Percentiles rank a stretch among this genome's conserved stretches.
phyloP scores from a whole-genome alignment of 139 green algal species.

The Micractinium sp. region DNA sequence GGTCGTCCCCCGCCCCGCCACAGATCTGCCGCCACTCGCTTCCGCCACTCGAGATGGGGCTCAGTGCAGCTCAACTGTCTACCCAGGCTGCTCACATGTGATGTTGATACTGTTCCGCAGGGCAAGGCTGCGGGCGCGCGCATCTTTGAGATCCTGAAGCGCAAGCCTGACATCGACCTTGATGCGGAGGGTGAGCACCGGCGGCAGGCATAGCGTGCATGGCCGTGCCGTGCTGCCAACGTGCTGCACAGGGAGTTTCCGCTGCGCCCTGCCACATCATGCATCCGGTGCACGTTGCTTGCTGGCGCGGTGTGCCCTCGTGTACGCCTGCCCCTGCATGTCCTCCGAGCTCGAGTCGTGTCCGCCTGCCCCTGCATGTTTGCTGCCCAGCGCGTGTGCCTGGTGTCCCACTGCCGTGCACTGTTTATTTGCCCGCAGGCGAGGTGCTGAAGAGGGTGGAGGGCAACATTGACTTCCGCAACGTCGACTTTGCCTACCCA shows the following conservation, averaged over 20 bases:
- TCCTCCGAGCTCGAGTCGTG: too few relatives aligned
- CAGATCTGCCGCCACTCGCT: too few relatives aligned
- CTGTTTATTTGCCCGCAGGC: slow-evolving; percentile 1
- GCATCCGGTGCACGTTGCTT: not conserved
- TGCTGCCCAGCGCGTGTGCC: not conserved
- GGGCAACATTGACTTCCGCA: slow-evolving; percentile 65
- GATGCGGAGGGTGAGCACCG: slow-evolving; percentile 24
- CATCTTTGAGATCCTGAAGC: slow-evolving; percentile 77
- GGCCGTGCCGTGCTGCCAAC: not conserved
- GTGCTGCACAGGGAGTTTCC: not conserved
- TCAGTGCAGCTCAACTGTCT: too few relatives aligned
- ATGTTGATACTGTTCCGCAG: slow-evolving; percentile 30
- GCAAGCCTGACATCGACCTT: slow-evolving; percentile 61
- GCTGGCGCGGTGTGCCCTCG: not conserved
- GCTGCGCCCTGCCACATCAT: too few relatives aligned
- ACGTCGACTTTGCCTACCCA: slow-evolving; percentile 86
- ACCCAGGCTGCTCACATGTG: not conserved
- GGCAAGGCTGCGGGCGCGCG: slow-evolving; percentile 56
- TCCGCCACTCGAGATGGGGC: too few relatives aligned
- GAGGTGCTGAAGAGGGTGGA: slow-evolving; percentile 29
- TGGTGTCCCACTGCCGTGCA: too few relatives aligned
- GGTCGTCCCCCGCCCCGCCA: too few relatives aligned
- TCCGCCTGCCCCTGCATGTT: not conserved
- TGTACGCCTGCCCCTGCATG: not conserved
- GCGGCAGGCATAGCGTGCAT: not conserved